Base-by-base conservation (phyloP, 75 land plant species). In the Isoetes taiwanensis region DNA sequence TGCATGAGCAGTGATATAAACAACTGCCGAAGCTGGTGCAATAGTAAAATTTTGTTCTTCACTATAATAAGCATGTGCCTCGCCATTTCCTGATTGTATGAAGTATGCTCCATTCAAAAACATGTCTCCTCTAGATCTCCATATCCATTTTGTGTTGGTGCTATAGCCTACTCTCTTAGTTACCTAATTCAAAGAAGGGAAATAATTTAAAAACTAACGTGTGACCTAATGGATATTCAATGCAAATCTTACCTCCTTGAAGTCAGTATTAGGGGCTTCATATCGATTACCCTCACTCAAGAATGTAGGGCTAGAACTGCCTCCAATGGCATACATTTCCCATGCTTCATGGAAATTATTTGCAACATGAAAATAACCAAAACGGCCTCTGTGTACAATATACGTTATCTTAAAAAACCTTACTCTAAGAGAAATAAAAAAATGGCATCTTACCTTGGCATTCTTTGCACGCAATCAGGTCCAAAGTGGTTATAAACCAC, bases 241-340 rank as follows among this genome's bases (percentile, higher is more conserved):
- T n/a, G n/a, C n/a, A n/a, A 0, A 4, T 63, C 69, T 64, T 14
- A 81, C 84, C 73, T 82, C 86, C 58, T 82, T 82, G 57, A 56
- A 42, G 70, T 34, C n/a, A n/a, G n/a, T n/a, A n/a, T n/a, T n/a
- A n/a, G n/a, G n/a, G n/a, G n/a, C n/a, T n/a, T n/a, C n/a, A 23
- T 6, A 46, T 46, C 50, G 16, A 23, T 46, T 46, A 23, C 21
- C 50, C 25, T 46, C 50, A 46, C 50, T 46, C 8, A 46, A 46
- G 50, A 46, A 46, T 4, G 50, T 46, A 3, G 50, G 50, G 23
- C 25, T 46, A n/a, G 50, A 5, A 16, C 50, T 46, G 6, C 50
- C 50, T 19, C 50, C 50, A n/a, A 46, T 46, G 16, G 50, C 50
- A 23, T 46, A 46, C 50, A 46, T 46, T 6, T 46, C 50, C 50